phyloP scores from a whole-genome alignment of 163 green algal genomes.

The Scenedesmus sp. region DNA sequence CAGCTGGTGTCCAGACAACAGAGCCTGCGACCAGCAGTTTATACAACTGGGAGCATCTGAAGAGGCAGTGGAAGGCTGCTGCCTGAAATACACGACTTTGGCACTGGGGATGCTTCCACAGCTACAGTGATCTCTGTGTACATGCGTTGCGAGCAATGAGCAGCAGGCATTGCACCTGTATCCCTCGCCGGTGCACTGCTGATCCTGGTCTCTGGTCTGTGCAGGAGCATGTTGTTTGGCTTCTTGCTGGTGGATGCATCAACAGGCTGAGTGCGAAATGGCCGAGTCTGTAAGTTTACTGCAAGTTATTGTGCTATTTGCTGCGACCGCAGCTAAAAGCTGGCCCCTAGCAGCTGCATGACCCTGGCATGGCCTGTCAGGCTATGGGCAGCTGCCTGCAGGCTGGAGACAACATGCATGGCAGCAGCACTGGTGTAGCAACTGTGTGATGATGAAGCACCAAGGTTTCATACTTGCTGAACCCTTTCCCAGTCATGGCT shows the following conservation, averaged over 20 bases:
- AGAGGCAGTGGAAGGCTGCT: not conserved
- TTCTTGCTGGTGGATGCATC: not conserved
- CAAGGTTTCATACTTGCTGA: too few species aligned
- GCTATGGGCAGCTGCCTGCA: too few species aligned
- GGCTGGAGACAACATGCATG: too few species aligned
- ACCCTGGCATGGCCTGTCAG: too few species aligned
- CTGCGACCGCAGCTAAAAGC: too few species aligned
- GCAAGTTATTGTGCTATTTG: too few species aligned
- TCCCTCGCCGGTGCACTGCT: too few species aligned
- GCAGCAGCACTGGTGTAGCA: not conserved
- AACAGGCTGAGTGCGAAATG: not conserved
- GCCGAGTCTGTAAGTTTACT: too few species aligned
- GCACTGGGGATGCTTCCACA: too few species aligned
- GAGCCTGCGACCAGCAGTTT: not conserved
- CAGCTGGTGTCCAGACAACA: not conserved
- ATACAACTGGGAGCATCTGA: not conserved
- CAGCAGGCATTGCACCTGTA: not conserved
- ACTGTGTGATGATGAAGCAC: not conserved
- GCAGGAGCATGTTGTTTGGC: not conserved
- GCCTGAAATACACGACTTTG: not conserved
- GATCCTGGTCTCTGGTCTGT: not conserved
- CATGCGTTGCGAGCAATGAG: too few species aligned
- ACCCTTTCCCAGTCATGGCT: not conserved
- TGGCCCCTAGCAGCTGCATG: too few species aligned
- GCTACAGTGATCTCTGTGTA: too few species aligned